Percentiles rank a stretch among this genome's conserved stretches.
Conservation (phyloP, 306 rosid species). For the Hippophae gyantsensis region DNA sequence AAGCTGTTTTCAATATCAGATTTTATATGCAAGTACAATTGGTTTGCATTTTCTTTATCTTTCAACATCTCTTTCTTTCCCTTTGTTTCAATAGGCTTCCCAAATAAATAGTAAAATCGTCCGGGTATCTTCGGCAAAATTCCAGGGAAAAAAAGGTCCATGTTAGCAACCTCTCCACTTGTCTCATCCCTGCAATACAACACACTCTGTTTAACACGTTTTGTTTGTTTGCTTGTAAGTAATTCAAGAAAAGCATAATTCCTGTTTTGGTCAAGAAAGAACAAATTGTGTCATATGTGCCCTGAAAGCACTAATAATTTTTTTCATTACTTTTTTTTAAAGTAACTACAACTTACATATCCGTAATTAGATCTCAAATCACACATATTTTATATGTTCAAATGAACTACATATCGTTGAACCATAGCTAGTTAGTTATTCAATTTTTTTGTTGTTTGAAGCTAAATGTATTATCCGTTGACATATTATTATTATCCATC, state of each 20-base stretch:
- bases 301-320: too few relatives aligned
- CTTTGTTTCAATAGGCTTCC: slow-evolving; percentile 70
- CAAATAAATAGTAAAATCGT: slow-evolving; percentile 68
- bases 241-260: not conserved
- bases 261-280: not conserved
- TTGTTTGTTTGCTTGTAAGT: too few relatives aligned
- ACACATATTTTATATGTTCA: too few relatives aligned
- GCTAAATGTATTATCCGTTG: too few relatives aligned
- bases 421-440: too few relatives aligned
- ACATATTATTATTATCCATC: too few relatives aligned
- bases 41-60: slow-evolving; percentile 54
- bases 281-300: not conserved
- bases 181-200: slow-evolving; percentile 29
- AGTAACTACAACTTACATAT: too few relatives aligned
- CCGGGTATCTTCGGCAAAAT: slow-evolving; percentile 71
- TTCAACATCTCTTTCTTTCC: slow-evolving; percentile 54
- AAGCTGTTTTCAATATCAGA: slow-evolving; percentile 54
- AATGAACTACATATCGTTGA: too few relatives aligned
- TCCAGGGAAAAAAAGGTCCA: slow-evolving; percentile 27
- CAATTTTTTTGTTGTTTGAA: too few relatives aligned
- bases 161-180: slow-evolving; percentile 51
- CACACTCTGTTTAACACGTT: too few relatives aligned
- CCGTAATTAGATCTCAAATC: too few relatives aligned
- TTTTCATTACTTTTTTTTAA: too few relatives aligned
- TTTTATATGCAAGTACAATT: slow-evolving; percentile 67